Evolutionary conservation across 164 flowering plant genomes (phyloP).

Genomic region (Liquidambar formosana): DNA sequence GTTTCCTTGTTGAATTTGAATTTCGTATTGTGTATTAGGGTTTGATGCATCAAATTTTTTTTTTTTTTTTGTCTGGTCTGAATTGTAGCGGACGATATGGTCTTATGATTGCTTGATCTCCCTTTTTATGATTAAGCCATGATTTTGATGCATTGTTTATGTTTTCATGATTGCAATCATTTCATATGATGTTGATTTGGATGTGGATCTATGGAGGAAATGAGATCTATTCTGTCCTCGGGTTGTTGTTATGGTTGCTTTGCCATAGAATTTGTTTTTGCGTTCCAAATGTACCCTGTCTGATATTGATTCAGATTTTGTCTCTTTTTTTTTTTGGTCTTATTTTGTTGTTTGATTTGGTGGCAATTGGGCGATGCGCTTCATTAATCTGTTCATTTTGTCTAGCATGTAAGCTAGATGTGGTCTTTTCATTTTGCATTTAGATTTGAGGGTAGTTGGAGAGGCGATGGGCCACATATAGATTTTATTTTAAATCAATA

Average conservation of each 20-base stretch:
- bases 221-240: neutral
- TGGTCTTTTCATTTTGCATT: neutral
- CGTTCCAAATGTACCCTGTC: neutral
- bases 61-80: neutral
- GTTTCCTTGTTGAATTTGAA: neutral
- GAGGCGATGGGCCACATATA: neutral
- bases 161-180: neutral
- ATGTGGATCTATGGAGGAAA: neutral
- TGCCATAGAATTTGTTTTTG: neutral
- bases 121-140: neutral
- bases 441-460: neutral
- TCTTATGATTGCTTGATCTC: constrained; percentile 1
- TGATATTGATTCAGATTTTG: neutral
- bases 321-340: neutral
- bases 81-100: neutral
- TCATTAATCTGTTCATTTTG: neutral
- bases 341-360: neutral
- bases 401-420: neutral
- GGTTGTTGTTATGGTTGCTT: no score
- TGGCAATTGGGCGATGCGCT: neutral
- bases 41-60: neutral
- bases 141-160: neutral
- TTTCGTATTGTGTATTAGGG: neutral
- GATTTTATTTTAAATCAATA: neutral
- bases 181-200: neutral